Base-by-base conservation (phyloP, 768 basidiomycete genomes). In the Leccinum obscurum region DNA sequence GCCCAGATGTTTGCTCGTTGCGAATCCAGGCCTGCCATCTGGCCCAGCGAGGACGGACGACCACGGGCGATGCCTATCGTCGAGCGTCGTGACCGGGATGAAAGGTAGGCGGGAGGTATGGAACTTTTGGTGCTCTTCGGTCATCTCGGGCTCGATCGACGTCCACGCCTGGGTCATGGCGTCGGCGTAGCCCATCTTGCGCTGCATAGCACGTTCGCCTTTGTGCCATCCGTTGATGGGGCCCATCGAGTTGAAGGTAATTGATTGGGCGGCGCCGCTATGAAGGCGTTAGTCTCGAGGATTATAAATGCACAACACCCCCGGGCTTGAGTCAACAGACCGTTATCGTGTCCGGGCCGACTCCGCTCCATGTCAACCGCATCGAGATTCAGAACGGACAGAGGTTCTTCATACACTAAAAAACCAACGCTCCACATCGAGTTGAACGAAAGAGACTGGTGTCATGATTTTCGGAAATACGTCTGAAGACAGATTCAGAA, bases 41-140 rank as follows among this genome's bases (percentile, higher is more conserved):
- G 63, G 57, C 6, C 77, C 80, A 0, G 82, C 77, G 7, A 86
- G 72, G 34, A 87, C 78, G 3, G 83, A 85, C 3, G 80, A 76
- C 87, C 87, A 88, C 3, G 87, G 87, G 4, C 85, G 75, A 1
- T 76, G 78, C 4, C 64, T 60, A 3, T 68, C 70, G 64, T 87
- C 86, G 22, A 87, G 69, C 2, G 81, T 81, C n/a, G 82, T 79
- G 10, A 86, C 66, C 5, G 85, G 85, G 17, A 88, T 72, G 64
- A 87, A 87, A 1, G 79, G 80, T 6, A 86, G 70, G 14, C 75
- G 67, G 1, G 77, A 79, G 3, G 78, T 74, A 63, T 86, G 78
- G 62, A 87, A 85, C 4, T 65, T 64, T 4, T 77, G 77, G 60
- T 86, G 83, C 22, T 86, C 70, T 30, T 77, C 77, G 6, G 81